Conservation (phyloP, 331 rosid genomes). For the Arachis monticola region DNA sequence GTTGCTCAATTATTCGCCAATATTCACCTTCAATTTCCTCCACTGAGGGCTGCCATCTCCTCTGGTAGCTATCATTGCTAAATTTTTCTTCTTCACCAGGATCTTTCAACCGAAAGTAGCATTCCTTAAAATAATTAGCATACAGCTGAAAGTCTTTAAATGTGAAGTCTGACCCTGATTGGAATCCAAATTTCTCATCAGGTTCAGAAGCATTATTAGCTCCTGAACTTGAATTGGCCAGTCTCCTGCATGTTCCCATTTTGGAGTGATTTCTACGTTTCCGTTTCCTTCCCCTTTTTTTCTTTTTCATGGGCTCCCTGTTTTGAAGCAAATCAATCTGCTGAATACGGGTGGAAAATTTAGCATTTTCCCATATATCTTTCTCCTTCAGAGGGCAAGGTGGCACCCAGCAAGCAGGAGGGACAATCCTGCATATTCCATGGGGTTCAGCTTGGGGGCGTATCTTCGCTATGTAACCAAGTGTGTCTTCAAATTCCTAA, state of each 20-base stretch:
- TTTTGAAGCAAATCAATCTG: constrained; percentile 92
- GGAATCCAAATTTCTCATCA: constrained; percentile 85
- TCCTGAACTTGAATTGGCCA: constrained; percentile 53
- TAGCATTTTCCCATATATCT: constrained; percentile 70
- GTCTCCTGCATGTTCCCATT: constrained; percentile 59
- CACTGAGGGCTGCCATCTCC: constrained; percentile 61
- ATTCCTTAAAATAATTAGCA: constrained; percentile 66
- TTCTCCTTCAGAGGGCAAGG: constrained; percentile 90
- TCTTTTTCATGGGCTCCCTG: constrained; percentile 95
- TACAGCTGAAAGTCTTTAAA: constrained; percentile 68
- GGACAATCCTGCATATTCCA: constrained; percentile 98
- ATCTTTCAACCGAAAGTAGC: constrained; percentile 69
- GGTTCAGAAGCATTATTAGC: constrained; percentile 59
- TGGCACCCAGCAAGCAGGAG: constrained; percentile 87
- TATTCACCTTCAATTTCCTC: constrained; percentile 97
- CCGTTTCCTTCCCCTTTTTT: constrained; percentile 74
- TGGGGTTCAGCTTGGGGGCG: constrained; percentile 73
- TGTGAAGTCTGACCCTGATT: constrained; percentile 79
- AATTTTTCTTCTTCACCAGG: constrained; percentile 40
- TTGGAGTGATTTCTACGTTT: constrained; percentile 69
- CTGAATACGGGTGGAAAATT: constrained; percentile 90
- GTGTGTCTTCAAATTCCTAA: constrained; percentile 89
- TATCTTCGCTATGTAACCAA: constrained; percentile 85
- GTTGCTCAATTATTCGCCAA: constrained; percentile 90
- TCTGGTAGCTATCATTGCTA: constrained; percentile 37